Evolutionary conservation across 768 basidiomycete species (phyloP), one percentile per base, ranked within the genome.

Genomic region (Rossbeevera mucosa): DNA sequence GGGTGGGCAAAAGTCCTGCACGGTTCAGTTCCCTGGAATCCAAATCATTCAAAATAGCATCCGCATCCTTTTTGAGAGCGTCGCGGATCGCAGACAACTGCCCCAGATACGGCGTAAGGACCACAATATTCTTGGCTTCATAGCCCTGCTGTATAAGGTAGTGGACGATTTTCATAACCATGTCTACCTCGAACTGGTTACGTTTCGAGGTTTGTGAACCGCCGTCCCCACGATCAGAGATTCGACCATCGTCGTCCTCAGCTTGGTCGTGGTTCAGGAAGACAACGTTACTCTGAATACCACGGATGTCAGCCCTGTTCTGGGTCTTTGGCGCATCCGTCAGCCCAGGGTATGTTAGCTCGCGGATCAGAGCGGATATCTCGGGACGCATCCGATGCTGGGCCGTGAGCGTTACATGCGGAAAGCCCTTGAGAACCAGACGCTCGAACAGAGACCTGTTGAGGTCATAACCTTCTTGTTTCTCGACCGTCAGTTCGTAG

Each of bases 301-400:
- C 86, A 0, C 74, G 74, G 20, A 86, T 65, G 52, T 80, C 58
- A 0, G 76, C 76, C 1, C 85, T 77, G 42, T 71, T 72, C 24
- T 65, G 46, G 0, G 86, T 87, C 16, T 54, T 64, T 0, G 73
- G 63, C 0, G 80, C 82, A 52, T 88, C 86, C 1, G 69, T 59
- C 11, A 88, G 78, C 14, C 80, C 80, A 0, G 82, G 82, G 57
- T 88, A 88, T 0, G 85, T 87, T 14, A 88, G 71, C 7, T 70
- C 60, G 13, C 86, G 77, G 29, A 88, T 75, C 21, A 86, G 69
- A 0, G 74, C 59, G 6, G 86, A 84, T 12, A 88, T 87, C 55
- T 87, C 84, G 1, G 86, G 86, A 7, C 86, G 75, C 86, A 88
- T 88, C 12, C 86, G 80, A 60, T 87, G 86, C 54, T 88, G 86